A percentile compares a stretch with the other conserved stretches of the same genome.
These are phyloP conservation scores for Groenewaldozyma tartarivorans DNA, from an alignment of 805 yeast species.

Conservation along the genomic window DNA sequence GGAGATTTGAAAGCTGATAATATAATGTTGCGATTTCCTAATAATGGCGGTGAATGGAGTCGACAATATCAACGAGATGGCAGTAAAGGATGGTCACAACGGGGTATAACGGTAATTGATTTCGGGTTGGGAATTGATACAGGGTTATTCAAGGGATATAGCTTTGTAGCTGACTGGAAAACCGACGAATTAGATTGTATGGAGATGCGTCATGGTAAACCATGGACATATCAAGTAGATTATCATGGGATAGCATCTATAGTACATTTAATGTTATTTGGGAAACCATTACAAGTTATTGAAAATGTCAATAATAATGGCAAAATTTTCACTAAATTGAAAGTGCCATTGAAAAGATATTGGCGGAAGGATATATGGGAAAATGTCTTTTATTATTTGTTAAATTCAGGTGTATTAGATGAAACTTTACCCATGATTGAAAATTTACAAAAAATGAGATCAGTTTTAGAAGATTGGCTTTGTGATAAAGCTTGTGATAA, in stretches of 20 bases:
- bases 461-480: slow-evolving; percentile 36
- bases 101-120: slow-evolving; percentile 61
- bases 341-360: slow-evolving; percentile 50
- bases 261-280: slow-evolving; percentile 65
- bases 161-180: slow-evolving; percentile 52
- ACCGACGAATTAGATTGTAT: slow-evolving; percentile 64
- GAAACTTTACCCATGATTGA: slow-evolving; percentile 34
- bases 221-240: slow-evolving; percentile 77
- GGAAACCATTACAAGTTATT: slow-evolving; percentile 45
- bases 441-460: slow-evolving; percentile 28
- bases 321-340: slow-evolving; percentile 26
- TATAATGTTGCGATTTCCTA: slow-evolving; percentile 57
- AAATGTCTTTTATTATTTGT: slow-evolving; percentile 49
- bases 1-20: slow-evolving; percentile 84
- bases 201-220: slow-evolving; percentile 47
- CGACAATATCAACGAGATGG: slow-evolving; percentile 29
- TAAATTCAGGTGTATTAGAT: slow-evolving; percentile 44
- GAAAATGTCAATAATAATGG: slow-evolving; percentile 18
- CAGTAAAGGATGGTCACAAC: slow-evolving; percentile 37
- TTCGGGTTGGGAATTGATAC: slow-evolving; percentile 76
- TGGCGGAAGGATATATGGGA: slow-evolving; percentile 72
- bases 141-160: slow-evolving; percentile 39
- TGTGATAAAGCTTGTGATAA: slow-evolving; percentile 17
- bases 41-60: slow-evolving; percentile 15
- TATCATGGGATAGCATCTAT: slow-evolving; percentile 74